These are phyloP conservation scores for Thalassiosira ordinaria DNA, from an alignment of 352 stramenopile species.

Conservation along the genomic window DNA sequence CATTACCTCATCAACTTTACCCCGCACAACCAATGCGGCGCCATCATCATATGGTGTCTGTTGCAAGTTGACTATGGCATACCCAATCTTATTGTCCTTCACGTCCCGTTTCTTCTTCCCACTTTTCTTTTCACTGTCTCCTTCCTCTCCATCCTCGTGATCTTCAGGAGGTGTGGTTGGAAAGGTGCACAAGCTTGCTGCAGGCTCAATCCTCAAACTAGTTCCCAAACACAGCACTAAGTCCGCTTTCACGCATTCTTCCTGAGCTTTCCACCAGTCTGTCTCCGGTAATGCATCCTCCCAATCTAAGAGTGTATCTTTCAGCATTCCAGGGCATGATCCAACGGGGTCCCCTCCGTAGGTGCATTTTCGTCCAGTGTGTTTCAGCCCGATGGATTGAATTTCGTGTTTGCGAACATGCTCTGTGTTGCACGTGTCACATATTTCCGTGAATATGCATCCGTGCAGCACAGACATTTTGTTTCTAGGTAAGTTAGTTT, in stretches of 20 bases:
- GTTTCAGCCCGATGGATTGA: conserved; percentile 77
- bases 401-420: conserved; percentile 20
- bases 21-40: conserved; percentile 76
- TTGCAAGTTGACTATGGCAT: conserved; percentile 88
- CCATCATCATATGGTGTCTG: conserved; percentile 82
- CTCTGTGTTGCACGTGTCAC: conserved; percentile 71
- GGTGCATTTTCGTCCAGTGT: conserved; percentile 76
- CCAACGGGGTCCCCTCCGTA: conserved; percentile 16
- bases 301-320: conserved; percentile 87
- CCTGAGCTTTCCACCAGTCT: conserved; percentile 65
- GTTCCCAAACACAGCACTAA: conserved; percentile 84
- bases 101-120: conserved; percentile 8
- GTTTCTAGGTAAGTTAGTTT: conserved; percentile 69
- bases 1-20: conserved; percentile 84
- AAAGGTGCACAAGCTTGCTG: conserved; percentile 69
- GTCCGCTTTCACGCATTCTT: conserved; percentile 70
- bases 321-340: conserved; percentile 61
- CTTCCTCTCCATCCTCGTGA: not conserved
- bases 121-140: not conserved
- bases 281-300: conserved; percentile 81
- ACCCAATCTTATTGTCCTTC: conserved; percentile 51
- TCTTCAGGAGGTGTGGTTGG: conserved; percentile 41
- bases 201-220: conserved; percentile 85
- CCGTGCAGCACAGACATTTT: conserved; percentile 80
- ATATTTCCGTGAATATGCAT: conserved; percentile 85